phyloP scores from a whole-genome alignment of 805 yeast species.

The Starmerella kuoi region DNA sequence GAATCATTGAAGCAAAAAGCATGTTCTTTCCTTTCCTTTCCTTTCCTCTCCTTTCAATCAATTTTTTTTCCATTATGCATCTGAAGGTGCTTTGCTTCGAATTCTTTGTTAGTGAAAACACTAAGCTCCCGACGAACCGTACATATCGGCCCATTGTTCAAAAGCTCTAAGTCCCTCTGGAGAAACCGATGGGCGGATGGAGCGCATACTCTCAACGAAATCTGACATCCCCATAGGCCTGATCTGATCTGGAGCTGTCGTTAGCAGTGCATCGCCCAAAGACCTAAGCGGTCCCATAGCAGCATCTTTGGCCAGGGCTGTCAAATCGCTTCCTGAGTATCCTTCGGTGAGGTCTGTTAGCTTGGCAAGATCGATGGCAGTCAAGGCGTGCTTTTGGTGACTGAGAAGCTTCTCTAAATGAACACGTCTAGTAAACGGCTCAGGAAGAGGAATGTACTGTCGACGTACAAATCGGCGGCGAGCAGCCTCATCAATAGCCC shows the following conservation, averaged over 20 bases:
- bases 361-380: constrained; percentile 47
- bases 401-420: constrained; percentile 58
- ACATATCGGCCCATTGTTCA: constrained; percentile 78
- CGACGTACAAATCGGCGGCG: constrained; percentile 83
- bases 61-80: too few species aligned
- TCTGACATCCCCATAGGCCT: constrained; percentile 64
- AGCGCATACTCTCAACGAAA: constrained; percentile 60
- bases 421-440: constrained; percentile 59
- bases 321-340: constrained; percentile 86
- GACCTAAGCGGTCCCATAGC: constrained; percentile 96
- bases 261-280: constrained; percentile 69
- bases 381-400: constrained; percentile 59
- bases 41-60: too few species aligned
- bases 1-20: too few species aligned
- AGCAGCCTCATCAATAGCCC: constrained; percentile 95
- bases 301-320: constrained; percentile 89
- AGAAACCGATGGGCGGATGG: constrained; percentile 81
- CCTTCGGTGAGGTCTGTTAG: constrained; percentile 61
- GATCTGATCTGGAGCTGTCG: constrained; percentile 57
- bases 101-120: too few species aligned
- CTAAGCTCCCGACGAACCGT: constrained; percentile 82
- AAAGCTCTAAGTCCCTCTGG: constrained; percentile 64
- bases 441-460: constrained; percentile 90
- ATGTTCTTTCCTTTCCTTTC: too few species aligned
- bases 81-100: too few species aligned